A percentile compares a stretch with the other conserved stretches of the same genome.
Conservation (phyloP, 345 rosid genomes). For the Nasturtium officinale region DNA sequence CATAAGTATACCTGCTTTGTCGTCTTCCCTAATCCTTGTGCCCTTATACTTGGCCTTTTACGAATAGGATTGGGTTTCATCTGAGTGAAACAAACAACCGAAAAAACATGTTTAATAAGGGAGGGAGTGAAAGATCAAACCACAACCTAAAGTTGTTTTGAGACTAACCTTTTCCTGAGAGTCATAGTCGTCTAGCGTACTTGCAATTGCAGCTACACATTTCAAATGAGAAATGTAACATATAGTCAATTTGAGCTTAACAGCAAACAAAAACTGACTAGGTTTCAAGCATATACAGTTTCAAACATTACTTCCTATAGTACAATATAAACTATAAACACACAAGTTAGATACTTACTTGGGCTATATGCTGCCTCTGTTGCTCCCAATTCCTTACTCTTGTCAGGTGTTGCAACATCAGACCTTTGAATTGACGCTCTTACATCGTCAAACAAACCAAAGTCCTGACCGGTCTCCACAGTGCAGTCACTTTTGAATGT, state of each 20-base stretch:
- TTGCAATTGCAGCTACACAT: slow-evolving; percentile 54
- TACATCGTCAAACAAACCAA: slow-evolving; percentile 68
- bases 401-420: slow-evolving; percentile 38
- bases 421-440: slow-evolving; percentile 82
- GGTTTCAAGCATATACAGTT: slow-evolving; percentile 5
- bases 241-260: slow-evolving; percentile 1
- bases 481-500: slow-evolving; percentile 71
- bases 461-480: slow-evolving; percentile 53
- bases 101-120: slow-evolving; percentile 24
- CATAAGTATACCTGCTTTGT: slow-evolving; percentile 49
- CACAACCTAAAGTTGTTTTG: slow-evolving; percentile 15
- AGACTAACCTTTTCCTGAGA: slow-evolving; percentile 58
- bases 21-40: slow-evolving; percentile 50
- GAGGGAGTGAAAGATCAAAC: slow-evolving; percentile 24
- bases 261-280: not conserved
- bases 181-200: slow-evolving; percentile 45
- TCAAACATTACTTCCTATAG: slow-evolving; percentile 4
- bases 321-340: slow-evolving; percentile 9
- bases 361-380: slow-evolving; percentile 37
- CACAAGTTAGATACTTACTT: slow-evolving; percentile 49
- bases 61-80: slow-evolving; percentile 47
- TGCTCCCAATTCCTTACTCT: slow-evolving; percentile 39
- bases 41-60: slow-evolving; percentile 55
- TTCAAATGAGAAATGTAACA: slow-evolving; percentile 20
- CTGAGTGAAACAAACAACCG: slow-evolving; percentile 45